These are phyloP conservation scores for Chrysoporthe cubensis DNA, from an alignment of 2,329 filamentous ascomycete species.

Conservation along the genomic window DNA sequence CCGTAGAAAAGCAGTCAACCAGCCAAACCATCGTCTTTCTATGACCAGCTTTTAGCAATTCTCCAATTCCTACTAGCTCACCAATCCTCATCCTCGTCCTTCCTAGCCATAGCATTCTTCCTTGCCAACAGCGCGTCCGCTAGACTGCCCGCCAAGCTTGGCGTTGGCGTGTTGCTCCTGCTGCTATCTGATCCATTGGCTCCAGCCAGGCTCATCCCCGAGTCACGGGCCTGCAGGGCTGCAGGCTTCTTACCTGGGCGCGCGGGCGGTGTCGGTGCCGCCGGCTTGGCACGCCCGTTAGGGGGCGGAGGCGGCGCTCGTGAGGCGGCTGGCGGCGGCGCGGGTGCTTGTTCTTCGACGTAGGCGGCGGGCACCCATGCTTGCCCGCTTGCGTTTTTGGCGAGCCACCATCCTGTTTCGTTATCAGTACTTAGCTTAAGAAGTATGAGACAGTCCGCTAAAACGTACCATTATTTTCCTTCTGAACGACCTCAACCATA, in stretches of 20 bases:
- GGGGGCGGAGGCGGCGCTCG: constrained; percentile 68
- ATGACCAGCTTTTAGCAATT: constrained; percentile 18
- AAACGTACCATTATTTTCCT: constrained; percentile 86
- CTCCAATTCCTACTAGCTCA: constrained; percentile 38
- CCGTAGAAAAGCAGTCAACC: not conserved
- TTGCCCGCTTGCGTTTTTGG: constrained; percentile 72
- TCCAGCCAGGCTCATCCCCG: constrained; percentile 64
- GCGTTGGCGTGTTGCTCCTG: constrained; percentile 72
- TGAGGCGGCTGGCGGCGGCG: constrained; percentile 57
- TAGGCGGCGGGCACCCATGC: constrained; percentile 96
- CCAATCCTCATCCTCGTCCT: constrained; percentile 74
- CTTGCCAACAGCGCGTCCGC: constrained; percentile 79
- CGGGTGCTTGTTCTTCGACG: constrained; percentile 78
- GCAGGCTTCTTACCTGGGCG: constrained; percentile 77
- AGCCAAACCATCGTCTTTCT: constrained; percentile 1
- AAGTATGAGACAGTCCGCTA: not conserved
- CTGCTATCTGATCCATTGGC: constrained; percentile 61
- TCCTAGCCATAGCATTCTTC: constrained; percentile 75
- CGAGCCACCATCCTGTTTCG: constrained; percentile 90
- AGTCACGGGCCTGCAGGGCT: constrained; percentile 72
- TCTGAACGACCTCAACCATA: constrained; percentile 86
- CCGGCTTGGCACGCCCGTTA: constrained; percentile 63
- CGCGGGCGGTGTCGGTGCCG: constrained; percentile 75
- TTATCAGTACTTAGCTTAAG: constrained; percentile 33
- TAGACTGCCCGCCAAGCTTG: constrained; percentile 72